Evolutionary conservation across 345 rosid species (phyloP), one percentile per base, ranked within the genome.

Genomic region (Eucalyptus pumila): DNA sequence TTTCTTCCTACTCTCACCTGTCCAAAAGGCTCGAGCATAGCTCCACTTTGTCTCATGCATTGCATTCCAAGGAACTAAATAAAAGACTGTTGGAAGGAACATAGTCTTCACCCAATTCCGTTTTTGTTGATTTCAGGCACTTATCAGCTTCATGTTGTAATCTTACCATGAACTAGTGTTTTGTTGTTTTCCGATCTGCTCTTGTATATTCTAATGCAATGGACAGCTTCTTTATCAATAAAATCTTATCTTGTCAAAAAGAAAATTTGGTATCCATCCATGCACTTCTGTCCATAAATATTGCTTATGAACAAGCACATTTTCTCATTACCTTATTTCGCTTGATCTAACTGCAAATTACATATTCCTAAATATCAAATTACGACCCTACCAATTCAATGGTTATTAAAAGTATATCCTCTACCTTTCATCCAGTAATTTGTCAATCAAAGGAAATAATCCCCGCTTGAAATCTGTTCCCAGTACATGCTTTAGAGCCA

Each of bases 391-490:
- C 69, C 87, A 67, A 26, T 40, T 37, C 83, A 76, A 76, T 76
- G 83, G 83, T 37, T 40, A 76, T 76, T 37, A 76, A 76, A 76
- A 40, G 83, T 17, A 88, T 44, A 89, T 86, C 37, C 42, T 56
- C 87, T 93, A 97, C 99, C 98, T 95, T 94, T 98, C 98, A 91
- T 98, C 99, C 92, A 98, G 90, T 89, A 98, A 95, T 27, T 95
- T 98, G 94, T 98, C 99, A 86, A 98, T 96, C 93, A 98, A 93
- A 87, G 99, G 99, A 94, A 97, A 98, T 90, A 98, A 93, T 88
- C 99, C 99, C 95, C 97, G 94, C 94, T 97, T 97, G 93, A 97
- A 98, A 94, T 98, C 99, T 51, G 99, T 98, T 87, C 99, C 99
- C 86, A 98, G 94, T 56, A 98, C 99, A 94, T 98, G 99, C 92